Evolutionary conservation across 1,284 basidiomycete genomes (phyloP).

Genomic region (Ganoderma resinaceum): DNA sequence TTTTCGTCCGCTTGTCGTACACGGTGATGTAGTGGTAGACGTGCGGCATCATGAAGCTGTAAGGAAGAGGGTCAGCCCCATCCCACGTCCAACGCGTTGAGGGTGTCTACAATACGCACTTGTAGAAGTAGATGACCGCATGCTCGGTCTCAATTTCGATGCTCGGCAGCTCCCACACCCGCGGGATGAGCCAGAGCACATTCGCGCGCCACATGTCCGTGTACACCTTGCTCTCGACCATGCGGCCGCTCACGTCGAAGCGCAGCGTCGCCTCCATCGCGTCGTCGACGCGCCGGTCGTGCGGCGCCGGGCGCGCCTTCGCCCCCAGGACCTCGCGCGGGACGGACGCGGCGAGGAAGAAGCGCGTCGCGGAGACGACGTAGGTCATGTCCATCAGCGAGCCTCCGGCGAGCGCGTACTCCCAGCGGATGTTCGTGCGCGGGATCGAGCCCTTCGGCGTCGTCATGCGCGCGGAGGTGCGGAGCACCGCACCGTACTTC

Average conservation of each 20-base stretch:
- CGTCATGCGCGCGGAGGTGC: constrained; percentile 30
- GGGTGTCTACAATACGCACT: constrained; percentile 27
- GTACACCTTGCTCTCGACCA: constrained; percentile 29
- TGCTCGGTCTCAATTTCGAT: constrained; percentile 46
- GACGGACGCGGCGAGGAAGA: constrained; percentile 21
- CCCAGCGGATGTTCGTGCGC: constrained; percentile 62
- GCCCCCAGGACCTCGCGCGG: constrained; percentile 27
- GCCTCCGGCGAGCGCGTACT: constrained; percentile 71
- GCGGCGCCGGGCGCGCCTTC: constrained; percentile 21
- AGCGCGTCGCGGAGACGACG: constrained; percentile 32
- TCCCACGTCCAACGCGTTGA: constrained; percentile 14
- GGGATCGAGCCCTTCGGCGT: constrained; percentile 42
- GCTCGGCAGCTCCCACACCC: constrained; percentile 31
- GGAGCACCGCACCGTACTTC: constrained; percentile 43
- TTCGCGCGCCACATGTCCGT: constrained; percentile 31
- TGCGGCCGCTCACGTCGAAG: constrained; percentile 25
- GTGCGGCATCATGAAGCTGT: constrained; percentile 41
- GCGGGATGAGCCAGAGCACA: constrained; percentile 37
- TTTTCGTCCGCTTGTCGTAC: constrained; percentile 30
- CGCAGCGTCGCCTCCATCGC: constrained; percentile 32
- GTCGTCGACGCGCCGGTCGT: constrained; percentile 30
- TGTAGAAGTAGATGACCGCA: constrained; percentile 48
- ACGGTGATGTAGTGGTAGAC: constrained; percentile 52
- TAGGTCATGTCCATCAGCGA: constrained; percentile 65
- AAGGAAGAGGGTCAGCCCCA: neutral